Base-by-base conservation (phyloP, 176 grass and related monocot genomes). In the Musa itinerans region DNA sequence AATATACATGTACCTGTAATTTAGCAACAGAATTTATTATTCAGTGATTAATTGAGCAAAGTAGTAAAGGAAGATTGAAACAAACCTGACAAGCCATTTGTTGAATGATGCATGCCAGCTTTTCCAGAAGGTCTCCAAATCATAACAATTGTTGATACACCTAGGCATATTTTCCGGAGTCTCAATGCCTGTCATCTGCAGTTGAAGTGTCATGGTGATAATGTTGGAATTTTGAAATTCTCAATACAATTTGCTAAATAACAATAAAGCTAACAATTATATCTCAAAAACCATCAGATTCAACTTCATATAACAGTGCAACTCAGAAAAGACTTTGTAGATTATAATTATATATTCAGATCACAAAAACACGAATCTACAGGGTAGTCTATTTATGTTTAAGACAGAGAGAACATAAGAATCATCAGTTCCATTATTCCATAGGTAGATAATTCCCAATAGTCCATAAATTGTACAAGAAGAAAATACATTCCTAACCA, bases 111-210 rank as follows among this genome's bases (percentile, higher is more conserved):
- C 90, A 85, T 93, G 95, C 95, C 95, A 98, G 65, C 88, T 93
- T 91, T 93, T 98, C 95, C 90, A 98, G 78, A 98, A 98, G 78
- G 86, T 93, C 76, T 98, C 95, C 78, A 98, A 86, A 69, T 98
- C 82, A 54, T 89, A 86, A 70, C 95, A 98, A 76, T 93, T 93
- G 83, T 92, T 98, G 82, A 93, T 87, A 72, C 95, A 98, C 53
- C 82, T 91, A 17, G 90, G 95, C 95, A 98, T 93, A 76, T 98
- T 98, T 82, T 98, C 95, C 65, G 95, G 88, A 74, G 78, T 80
- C 82, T 93, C 95, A 53, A 98, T 73, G 54, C 90, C 90, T 76
- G 85, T 82, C 73, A 91, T 85, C 94, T 98, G 76, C 51, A 85
- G 87, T 79, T 27, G 20, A 50, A 23, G 23, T 19, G 1, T n/a